phyloP scores from a whole-genome alignment of 768 basidiomycete genomes.

The Candolleomyces aberdarensis region DNA sequence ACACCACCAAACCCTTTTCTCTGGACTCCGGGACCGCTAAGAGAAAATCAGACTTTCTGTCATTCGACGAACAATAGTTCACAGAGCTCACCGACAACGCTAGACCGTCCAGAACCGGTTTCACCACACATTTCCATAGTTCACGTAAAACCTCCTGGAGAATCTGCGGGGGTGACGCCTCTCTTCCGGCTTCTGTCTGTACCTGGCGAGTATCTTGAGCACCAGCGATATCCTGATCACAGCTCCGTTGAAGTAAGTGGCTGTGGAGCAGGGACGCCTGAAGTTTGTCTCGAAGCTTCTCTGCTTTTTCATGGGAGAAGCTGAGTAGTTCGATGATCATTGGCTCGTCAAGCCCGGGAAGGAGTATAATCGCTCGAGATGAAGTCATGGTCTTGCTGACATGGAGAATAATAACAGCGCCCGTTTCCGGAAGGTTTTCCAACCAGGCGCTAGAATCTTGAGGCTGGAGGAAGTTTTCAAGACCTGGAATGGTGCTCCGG shows the following conservation, averaged over 20 bases:
- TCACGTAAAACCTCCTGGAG: neutral
- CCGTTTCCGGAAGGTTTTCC: neutral
- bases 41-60: neutral
- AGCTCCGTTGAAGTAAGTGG: neutral
- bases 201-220: neutral
- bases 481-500: neutral
- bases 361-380: constrained; percentile 15
- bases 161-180: too few relatives aligned
- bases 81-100: neutral
- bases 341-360: constrained; percentile 6
- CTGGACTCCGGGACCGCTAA: neutral
- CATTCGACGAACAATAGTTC: too few relatives aligned
- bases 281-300: neutral
- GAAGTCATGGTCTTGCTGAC: constrained; percentile 8
- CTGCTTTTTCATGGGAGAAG: constrained; percentile 3
- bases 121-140: constrained; percentile 1
- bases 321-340: constrained; percentile 9
- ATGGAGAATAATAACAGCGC: constrained; percentile 11
- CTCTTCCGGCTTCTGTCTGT: neutral
- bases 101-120: constrained; percentile 2
- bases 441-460: neutral
- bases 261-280: neutral
- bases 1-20: constrained; percentile 21
- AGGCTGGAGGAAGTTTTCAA: constrained; percentile 3
- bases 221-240: neutral